phyloP scores from a whole-genome alignment of 2,329 filamentous ascomycete genomes.

The Fusarium pseudograminearum region DNA sequence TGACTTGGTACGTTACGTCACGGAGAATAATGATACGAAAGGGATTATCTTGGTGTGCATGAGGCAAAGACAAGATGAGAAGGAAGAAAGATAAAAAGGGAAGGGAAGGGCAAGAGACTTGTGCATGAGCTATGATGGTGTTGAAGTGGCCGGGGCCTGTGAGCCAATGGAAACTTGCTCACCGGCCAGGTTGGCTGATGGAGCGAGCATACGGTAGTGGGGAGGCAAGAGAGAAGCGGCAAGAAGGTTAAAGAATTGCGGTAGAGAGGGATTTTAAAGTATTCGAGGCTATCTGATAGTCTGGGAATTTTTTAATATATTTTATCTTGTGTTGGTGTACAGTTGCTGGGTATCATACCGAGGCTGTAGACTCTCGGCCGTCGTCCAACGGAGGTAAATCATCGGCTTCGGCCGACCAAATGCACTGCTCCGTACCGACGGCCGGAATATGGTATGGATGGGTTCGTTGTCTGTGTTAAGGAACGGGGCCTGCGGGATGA shows the following conservation, averaged over 20 bases:
- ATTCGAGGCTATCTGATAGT: background rate
- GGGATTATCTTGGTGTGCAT: constrained; percentile 4
- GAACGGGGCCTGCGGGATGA: constrained; percentile 29
- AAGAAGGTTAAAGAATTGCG: constrained; percentile 9
- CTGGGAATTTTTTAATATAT: background rate
- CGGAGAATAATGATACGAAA: background rate
- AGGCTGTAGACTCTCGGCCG: constrained; percentile 8
- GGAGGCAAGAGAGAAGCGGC: constrained; percentile 25
- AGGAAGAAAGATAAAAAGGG: background rate
- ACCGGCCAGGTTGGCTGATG: constrained; percentile 48
- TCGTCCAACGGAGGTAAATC: constrained; percentile 22
- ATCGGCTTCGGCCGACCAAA: constrained; percentile 28
- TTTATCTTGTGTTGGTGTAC: background rate
- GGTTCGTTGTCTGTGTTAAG: constrained; percentile 8
- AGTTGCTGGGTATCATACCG: background rate
- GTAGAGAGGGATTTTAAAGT: background rate
- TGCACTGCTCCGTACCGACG: constrained; percentile 32
- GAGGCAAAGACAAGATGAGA: constrained; percentile 10
- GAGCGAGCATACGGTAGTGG: constrained; percentile 37
- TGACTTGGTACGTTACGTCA: constrained; percentile 13
- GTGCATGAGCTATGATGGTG: constrained; percentile 36
- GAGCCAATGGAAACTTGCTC: constrained; percentile 63
- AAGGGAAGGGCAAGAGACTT: constrained; percentile 12
- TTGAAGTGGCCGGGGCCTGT: constrained; percentile 38
- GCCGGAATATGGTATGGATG: constrained; percentile 21